Evolutionary conservation across 1,139 yeast species (phyloP), one percentile per base, ranked within the genome.

Genomic region (Sugiyamaella sp.): DNA sequence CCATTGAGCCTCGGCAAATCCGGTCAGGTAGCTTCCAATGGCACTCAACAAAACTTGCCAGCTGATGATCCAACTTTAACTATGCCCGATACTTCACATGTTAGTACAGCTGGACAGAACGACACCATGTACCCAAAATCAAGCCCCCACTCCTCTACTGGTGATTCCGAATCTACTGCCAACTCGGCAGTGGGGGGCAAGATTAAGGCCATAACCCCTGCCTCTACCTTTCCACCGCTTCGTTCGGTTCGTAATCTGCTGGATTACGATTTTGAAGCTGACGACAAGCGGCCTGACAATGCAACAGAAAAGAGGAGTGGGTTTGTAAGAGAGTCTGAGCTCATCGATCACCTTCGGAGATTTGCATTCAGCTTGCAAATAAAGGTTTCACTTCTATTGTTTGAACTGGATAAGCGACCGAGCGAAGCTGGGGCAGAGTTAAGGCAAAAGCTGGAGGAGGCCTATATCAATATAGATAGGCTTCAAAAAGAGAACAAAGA

Each of bases 241-340:
- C 48, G 48, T 6, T 38, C 48, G 2, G 37, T 44, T 32, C 48
- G 48, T 21, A 44, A 29, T 21, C 48, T 44, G 9, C 10, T 44
- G 6, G 48, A 44, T 33, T 44, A 44, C 20, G 48, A 44, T 16
- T 27, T 44, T 33, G 39, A 33, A 6, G 16, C 10, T 6, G 48
- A 44, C 12, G 33, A 32, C 4, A 44, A 44, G 21, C 14, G 40
- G 5, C 19, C 46, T 6, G 32, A 43, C 6, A n/a, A 27, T 9
- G 3, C 10, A 19, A 8, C 19, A 4, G 21, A 33, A 33, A 16
- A 25, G 19, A 20, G 21, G 21, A 27, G 32, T 8, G 40, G 48
- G 6, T 17, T 44, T 21, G 35, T 29, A 29, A 32, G 27, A n/a
- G 48, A 44, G 20, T 44, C 48, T 14, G 37, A 44, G 24, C n/a